Conservation (phyloP, 148 eudicot genomes). For the Rhododendron simsii region DNA sequence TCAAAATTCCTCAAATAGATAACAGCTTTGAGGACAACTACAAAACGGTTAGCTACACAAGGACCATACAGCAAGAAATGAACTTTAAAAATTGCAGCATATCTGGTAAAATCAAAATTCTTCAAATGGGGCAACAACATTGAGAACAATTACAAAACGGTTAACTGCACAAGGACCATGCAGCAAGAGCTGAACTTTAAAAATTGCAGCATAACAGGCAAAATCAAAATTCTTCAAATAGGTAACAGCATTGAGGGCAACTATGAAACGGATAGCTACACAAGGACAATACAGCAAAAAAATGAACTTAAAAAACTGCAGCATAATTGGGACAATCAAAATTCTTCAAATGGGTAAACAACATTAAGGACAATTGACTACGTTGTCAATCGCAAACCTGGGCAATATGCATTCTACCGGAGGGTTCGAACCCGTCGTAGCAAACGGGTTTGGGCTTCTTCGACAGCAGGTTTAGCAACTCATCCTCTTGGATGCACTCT, state of each 20-base stretch:
- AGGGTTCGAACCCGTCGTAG: conserved; percentile 57
- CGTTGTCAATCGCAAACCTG: conserved; percentile 23
- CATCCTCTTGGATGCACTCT: conserved; percentile 54
- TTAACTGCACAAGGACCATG: neutral
- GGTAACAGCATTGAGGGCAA: too few species aligned
- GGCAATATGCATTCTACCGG: conserved; percentile 55
- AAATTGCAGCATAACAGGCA: too few species aligned
- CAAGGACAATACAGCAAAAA: neutral
- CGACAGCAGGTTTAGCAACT: conserved; percentile 31
- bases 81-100: neutral
- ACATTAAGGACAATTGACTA: neutral
- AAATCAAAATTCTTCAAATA: too few species aligned
- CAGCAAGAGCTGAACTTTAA: too few species aligned
- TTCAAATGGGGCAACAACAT: neutral
- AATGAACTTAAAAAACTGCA: neutral
- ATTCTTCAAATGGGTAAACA: neutral
- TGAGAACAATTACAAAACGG: neutral
- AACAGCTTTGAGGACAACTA: too few species aligned
- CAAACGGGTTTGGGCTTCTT: conserved; percentile 50
- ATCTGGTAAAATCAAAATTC: neutral
- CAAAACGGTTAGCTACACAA: neutral
- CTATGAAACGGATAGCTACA: neutral
- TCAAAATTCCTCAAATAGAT: too few species aligned
- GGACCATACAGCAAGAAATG: neutral
- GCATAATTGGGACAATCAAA: neutral